A percentile compares a stretch with the other conserved stretches of the same genome.
These are phyloP conservation scores for Thraustochytrium striatum DNA, from an alignment of 352 stramenopile genomes.

Conservation along the genomic window DNA sequence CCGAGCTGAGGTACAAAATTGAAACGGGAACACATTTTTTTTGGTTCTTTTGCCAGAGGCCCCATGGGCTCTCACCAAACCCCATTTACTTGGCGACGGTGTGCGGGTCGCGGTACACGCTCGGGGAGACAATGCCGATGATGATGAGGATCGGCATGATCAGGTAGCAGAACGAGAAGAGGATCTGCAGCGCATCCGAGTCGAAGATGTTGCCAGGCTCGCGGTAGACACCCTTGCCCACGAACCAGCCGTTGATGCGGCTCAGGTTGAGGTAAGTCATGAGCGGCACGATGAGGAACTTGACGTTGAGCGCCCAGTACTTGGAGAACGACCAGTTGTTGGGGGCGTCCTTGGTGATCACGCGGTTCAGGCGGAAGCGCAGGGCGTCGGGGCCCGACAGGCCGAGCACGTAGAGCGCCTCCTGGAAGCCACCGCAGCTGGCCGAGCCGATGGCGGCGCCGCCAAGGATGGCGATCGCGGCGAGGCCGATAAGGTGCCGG, in stretches of 20 bases:
- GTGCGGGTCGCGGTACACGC: conserved; percentile 5
- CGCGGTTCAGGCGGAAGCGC: neutral
- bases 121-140: neutral
- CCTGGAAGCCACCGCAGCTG: conserved; percentile 23
- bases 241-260: neutral
- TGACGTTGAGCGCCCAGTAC: conserved; percentile 5
- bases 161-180: neutral
- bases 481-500: neutral
- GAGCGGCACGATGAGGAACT: conserved; percentile 24
- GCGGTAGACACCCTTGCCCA: no score
- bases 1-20: no score
- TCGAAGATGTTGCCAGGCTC: no score
- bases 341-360: conserved; percentile 2
- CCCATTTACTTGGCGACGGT: no score
- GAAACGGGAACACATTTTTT: no score
- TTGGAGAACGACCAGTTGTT: conserved; percentile 19
- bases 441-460: neutral
- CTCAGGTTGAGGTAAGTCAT: conserved; percentile 26
- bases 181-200: neutral
- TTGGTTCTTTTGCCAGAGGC: no score
- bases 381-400: neutral
- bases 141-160: neutral
- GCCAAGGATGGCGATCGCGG: conserved; percentile 1
- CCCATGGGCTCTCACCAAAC: no score
- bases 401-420: neutral